Evolutionary conservation across 176 grass and related monocot species (phyloP).

Genomic region (Guadua angustifolia): DNA sequence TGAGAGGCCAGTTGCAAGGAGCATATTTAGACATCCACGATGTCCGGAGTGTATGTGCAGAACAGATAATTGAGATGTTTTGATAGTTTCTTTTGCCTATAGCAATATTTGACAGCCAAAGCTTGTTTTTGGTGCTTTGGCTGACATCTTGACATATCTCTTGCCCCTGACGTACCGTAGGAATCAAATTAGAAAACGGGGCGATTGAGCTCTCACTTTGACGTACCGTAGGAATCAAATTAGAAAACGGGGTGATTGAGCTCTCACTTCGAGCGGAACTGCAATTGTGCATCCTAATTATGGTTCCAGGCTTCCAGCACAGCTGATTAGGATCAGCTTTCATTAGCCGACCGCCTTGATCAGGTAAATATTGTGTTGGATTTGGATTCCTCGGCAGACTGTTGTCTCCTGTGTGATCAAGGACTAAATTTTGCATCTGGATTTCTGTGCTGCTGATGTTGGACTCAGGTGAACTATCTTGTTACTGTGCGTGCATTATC

Average conservation of each 20-base stretch:
- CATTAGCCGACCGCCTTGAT: slow-evolving; percentile 1
- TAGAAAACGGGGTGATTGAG: slow-evolving; percentile 5
- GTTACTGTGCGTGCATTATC: neutral
- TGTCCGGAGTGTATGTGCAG: slow-evolving; percentile 93
- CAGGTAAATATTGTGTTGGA: neutral
- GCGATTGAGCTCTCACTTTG: slow-evolving; percentile 21
- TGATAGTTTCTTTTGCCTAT: slow-evolving; percentile 36
- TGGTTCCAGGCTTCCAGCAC: neutral
- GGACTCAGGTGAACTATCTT: neutral
- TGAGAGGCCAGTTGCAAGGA: slow-evolving; percentile 85
- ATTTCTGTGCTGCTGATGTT: too few relatives aligned
- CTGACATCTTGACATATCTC: slow-evolving; percentile 7
- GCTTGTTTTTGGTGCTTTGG: slow-evolving; percentile 31
- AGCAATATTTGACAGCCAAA: slow-evolving; percentile 33
- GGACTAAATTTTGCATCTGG: too few relatives aligned
- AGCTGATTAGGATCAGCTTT: neutral
- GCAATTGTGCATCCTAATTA: neutral
- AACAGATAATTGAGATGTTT: slow-evolving; percentile 55
- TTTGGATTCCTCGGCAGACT: slow-evolving; percentile 25
- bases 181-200: slow-evolving; percentile 21
- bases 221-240: neutral
- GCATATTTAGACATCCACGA: slow-evolving; percentile 89
- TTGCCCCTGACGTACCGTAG: neutral
- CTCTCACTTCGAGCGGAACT: slow-evolving; percentile 24
- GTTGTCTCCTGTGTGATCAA: neutral